These are phyloP conservation scores for Saururus chinensis DNA, from an alignment of 164 flowering plant genomes.

Conservation along the genomic window DNA sequence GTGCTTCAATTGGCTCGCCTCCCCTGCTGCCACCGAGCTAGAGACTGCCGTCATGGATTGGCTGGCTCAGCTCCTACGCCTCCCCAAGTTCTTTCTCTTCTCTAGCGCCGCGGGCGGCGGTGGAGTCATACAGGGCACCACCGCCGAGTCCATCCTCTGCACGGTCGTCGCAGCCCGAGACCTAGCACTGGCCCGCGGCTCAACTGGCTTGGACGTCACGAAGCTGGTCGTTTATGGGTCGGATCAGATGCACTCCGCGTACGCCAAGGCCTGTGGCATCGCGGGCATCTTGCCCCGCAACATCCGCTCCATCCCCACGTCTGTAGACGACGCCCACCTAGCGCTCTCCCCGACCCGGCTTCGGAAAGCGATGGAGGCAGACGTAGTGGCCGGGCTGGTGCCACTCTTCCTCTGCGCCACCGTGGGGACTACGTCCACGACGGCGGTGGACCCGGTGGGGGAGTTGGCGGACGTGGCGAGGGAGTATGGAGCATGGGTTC, in stretches of 20 bases:
- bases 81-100: constrained; percentile 40
- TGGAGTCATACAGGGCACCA: constrained; percentile 49
- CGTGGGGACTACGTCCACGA: constrained; percentile 50
- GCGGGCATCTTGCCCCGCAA: constrained; percentile 33
- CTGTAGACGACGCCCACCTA: constrained; percentile 8
- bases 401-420: constrained; percentile 46
- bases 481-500: constrained; percentile 36
- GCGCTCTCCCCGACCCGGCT: constrained; percentile 22
- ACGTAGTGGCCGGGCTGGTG: constrained; percentile 35
- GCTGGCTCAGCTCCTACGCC: constrained; percentile 29
- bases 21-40: constrained; percentile 63
- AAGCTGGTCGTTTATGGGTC: constrained; percentile 50
- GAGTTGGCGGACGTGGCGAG: constrained; percentile 32
- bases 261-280: constrained; percentile 30
- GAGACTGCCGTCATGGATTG: constrained; percentile 57
- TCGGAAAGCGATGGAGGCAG: constrained; percentile 20
- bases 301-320: constrained; percentile 24
- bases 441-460: constrained; percentile 43
- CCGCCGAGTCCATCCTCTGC: constrained; percentile 42
- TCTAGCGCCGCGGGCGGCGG: constrained; percentile 28
- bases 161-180: constrained; percentile 46
- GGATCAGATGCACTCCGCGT: constrained; percentile 55
- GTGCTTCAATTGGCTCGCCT: constrained; percentile 55
- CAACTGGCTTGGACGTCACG: constrained; percentile 7
- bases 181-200: constrained; percentile 11